Evolutionary conservation across 2,329 filamentous ascomycete species (phyloP), one percentile per base, ranked within the genome.

Genomic region (Cucurbitaria berberidis): DNA sequence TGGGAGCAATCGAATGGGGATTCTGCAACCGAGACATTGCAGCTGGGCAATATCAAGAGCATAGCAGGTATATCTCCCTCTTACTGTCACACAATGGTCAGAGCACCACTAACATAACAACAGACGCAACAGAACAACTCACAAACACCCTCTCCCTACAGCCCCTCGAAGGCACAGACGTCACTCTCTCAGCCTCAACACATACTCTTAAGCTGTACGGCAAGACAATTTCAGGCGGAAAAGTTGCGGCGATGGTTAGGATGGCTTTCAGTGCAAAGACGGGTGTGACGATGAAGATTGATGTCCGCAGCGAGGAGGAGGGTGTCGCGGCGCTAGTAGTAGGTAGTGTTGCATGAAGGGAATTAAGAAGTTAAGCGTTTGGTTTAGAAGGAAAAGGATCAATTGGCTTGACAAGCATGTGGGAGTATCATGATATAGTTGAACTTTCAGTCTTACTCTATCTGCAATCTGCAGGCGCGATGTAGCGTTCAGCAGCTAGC

Each of bases 171-270:
- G 95, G 93, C 65, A 96, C 90, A 27, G 95, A 99, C 63, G 88
- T 99, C 34, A 89, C 91, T 0, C 82, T 96, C 64, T 96, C 88
- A 71, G 89, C 89, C 69, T 93, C 88, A 55, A 97, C 93, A 58
- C 95, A 99, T 76, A 93, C 92, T 3, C 87, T 99, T 73, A 98
- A 96, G 80, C 82, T 99, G 30, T 89, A 97, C 74, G 95, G 95
- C 73, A 98, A 97, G 86, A 96, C 91, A 38, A 88, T 98, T 58
- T 87, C 85, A 29, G 95, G 93, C 30, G 95, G 95, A 63, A 89
- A 89, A 69, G 93, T 99, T 15, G 91, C 93, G 50, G 90, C 89
- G 55, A 88, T 86, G 62, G 86, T 98, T 60, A 86, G 92, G 77
- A 96, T 99, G 93, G 95, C 93, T 1, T 97, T 87, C 78, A 96